Conservation (phyloP, 805 yeast genomes). For the Komagataella pastoris region DNA sequence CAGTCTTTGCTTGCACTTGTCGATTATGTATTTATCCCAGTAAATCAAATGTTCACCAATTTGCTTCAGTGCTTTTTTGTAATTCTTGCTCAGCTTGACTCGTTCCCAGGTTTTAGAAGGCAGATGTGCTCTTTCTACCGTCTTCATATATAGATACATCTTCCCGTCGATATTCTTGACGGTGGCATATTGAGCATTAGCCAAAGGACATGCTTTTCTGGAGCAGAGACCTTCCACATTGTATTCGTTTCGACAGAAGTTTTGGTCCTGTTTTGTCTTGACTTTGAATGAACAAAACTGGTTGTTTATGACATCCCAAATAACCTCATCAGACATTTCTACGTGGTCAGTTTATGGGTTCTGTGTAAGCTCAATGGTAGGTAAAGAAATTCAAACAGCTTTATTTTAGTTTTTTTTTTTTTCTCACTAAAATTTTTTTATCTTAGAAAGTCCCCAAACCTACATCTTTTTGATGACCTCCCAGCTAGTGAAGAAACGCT, state of each 20-base stretch:
- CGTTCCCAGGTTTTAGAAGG: constrained; percentile 95
- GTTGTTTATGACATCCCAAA: constrained; percentile 95
- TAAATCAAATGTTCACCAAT: constrained; percentile 77
- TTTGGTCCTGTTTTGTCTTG: constrained; percentile 79
- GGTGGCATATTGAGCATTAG: constrained; percentile 86
- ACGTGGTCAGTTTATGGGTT: background rate
- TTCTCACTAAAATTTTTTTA: background rate
- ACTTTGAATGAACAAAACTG: constrained; percentile 93
- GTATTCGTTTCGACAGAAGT: constrained; percentile 91
- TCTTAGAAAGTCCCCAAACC: background rate
- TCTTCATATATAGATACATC: constrained; percentile 83
- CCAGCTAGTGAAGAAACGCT: background rate
- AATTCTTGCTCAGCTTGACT: constrained; percentile 79
- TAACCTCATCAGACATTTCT: constrained; percentile 32
- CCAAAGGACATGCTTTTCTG: constrained; percentile 91
- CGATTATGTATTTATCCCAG: constrained; percentile 87
- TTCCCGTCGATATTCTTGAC: constrained; percentile 71
- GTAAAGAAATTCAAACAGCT: background rate
- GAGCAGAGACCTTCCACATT: constrained; percentile 91
- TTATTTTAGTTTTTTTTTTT: background rate
- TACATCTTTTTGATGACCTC: background rate
- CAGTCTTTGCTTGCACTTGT: constrained; percentile 92
- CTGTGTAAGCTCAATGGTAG: background rate
- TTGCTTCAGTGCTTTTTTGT: constrained; percentile 76
- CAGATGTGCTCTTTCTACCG: constrained; percentile 94